Conservation (phyloP, 108 stramenopile genomes). For the Pelagomonas calceolata region DNA sequence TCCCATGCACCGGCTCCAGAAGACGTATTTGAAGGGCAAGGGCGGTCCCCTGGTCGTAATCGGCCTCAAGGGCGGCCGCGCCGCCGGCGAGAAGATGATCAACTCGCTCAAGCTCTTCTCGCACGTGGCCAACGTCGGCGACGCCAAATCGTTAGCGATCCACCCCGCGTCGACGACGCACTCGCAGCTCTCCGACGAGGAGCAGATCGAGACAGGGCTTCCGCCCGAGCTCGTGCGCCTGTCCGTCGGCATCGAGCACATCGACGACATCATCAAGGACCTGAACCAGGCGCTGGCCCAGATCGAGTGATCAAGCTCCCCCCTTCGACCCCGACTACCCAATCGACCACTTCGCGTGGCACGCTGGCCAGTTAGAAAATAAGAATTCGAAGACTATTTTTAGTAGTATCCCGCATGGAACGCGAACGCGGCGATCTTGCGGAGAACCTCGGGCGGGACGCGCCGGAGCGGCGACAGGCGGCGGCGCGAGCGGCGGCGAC, state of each 20-base stretch:
- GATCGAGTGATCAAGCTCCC: no score
- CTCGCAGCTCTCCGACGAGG: slow-evolving; percentile 55
- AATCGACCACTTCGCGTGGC: no score
- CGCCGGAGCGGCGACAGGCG: no score
- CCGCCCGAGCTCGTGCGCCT: slow-evolving; percentile 62
- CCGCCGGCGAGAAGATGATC: slow-evolving; percentile 60
- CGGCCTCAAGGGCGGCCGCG: slow-evolving; percentile 50
- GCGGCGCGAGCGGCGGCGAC: no score
- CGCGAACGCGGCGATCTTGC: no score
- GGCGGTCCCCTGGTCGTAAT: slow-evolving; percentile 62
- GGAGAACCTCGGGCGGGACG: no score
- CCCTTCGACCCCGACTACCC: no score
- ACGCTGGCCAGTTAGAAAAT: no score
- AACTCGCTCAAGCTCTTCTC: slow-evolving; percentile 48
- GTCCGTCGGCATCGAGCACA: slow-evolving; percentile 61
- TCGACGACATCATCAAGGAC: slow-evolving; percentile 66
- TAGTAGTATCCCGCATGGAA: no score
- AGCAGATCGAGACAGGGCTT: slow-evolving; percentile 56
- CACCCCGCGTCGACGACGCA: slow-evolving; percentile 81
- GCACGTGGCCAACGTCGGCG: slow-evolving; percentile 87
- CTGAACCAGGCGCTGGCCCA: slow-evolving; percentile 60
- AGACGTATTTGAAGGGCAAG: slow-evolving; percentile 61
- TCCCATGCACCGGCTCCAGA: slow-evolving; percentile 38
- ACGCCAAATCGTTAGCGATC: slow-evolving; percentile 63
- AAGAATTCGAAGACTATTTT: no score